Evolutionary conservation across 2,329 filamentous ascomycete species (phyloP).

Genomic region (Fusarium oxysporum): DNA sequence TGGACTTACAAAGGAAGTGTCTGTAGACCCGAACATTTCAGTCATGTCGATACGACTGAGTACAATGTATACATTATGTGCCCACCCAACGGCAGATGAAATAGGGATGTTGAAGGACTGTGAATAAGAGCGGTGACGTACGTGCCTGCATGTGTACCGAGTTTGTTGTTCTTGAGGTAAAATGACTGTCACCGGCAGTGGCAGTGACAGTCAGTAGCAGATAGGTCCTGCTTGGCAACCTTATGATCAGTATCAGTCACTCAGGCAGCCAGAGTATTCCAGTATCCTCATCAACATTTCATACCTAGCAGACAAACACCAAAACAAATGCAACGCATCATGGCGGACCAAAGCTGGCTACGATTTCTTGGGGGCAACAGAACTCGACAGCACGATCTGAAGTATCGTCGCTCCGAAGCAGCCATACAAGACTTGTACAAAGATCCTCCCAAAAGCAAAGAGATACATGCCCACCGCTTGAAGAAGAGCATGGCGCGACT

Average conservation of each 20-base stretch:
- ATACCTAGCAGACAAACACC: background rate
- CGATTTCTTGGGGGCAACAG: conserved; percentile 42
- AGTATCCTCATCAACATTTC: background rate
- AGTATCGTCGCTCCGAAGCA: conserved; percentile 38
- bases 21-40: background rate
- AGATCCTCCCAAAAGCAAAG: conserved; percentile 1
- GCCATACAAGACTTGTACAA: conserved; percentile 33
- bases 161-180: background rate
- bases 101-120: background rate
- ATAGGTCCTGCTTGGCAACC: background rate
- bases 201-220: background rate
- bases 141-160: background rate
- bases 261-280: background rate
- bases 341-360: conserved; percentile 43
- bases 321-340: conserved; percentile 2
- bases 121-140: background rate
- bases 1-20: background rate
- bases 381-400: conserved; percentile 35
- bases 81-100: background rate
- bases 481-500: conserved; percentile 20
- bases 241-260: background rate
- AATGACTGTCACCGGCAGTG: background rate
- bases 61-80: background rate
- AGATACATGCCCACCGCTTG: background rate
- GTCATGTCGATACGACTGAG: background rate